Conservation (phyloP, 768 basidiomycete species). For the Phylloporus arenicola region DNA sequence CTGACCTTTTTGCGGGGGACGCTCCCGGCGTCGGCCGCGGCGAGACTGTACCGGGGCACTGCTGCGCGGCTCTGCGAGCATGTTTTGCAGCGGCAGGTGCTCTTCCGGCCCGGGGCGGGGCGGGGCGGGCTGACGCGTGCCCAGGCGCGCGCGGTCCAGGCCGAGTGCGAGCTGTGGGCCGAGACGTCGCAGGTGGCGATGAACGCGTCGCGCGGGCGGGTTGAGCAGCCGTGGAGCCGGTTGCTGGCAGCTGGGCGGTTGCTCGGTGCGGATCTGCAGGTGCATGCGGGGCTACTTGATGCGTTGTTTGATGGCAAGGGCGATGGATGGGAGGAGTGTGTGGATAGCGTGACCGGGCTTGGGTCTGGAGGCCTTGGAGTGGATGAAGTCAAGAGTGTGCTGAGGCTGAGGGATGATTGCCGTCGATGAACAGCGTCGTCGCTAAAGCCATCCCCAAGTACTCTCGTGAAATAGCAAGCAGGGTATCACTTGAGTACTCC, state of each 20-base stretch:
- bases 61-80: conserved; percentile 67
- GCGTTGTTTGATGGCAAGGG: conserved; percentile 13
- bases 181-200: conserved; percentile 68
- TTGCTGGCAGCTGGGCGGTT: conserved; percentile 68
- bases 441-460: too few species aligned
- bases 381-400: conserved; percentile 54
- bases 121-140: conserved; percentile 18
- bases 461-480: too few species aligned
- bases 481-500: background rate
- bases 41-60: conserved; percentile 68
- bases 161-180: conserved; percentile 79
- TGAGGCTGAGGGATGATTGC: conserved; percentile 44
- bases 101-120: conserved; percentile 54
- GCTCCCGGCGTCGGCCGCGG: conserved; percentile 54
- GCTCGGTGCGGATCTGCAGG: conserved; percentile 47
- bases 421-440: conserved; percentile 7
- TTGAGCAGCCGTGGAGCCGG: conserved; percentile 73
- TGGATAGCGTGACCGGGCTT: conserved; percentile 43
- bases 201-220: conserved; percentile 39
- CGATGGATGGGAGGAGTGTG: conserved; percentile 47
- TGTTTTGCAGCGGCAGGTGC: conserved; percentile 76
- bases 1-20: conserved; percentile 60
- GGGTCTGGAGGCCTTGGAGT: conserved; percentile 58
- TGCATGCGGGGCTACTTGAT: conserved; percentile 29
- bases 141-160: conserved; percentile 58